Base-by-base conservation (phyloP, 2,329 filamentous ascomycete species). In the Aspergillus chevalieri region DNA sequence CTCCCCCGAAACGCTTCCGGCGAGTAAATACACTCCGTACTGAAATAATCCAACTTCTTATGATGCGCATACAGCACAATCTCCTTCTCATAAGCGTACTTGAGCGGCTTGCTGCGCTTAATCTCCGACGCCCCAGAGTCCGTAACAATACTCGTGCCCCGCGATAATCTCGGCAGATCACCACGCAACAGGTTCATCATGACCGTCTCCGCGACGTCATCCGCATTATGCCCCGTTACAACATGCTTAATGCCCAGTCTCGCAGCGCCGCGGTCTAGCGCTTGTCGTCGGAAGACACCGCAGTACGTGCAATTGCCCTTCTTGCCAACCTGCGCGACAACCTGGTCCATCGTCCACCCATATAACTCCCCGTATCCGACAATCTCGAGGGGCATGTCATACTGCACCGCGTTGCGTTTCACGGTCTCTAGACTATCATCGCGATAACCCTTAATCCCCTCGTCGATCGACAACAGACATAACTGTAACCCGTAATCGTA, bases 241-340 rank as follows among this genome's bases (percentile, higher is more conserved):
- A 98, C 91, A 71, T 98, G 93, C 60, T 83, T 84, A 61, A 98
- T 95, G 1, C 83, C 85, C 49, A 98, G 73, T 68, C 87, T 85
- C 60, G 89, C 91, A 4, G 93, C 90, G 15, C 93, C 93, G 7
- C 93, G 83, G 67, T 98, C 93, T 30, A 98, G 78, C 1, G 93
- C 93, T 73, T 98, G 93, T 51, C 94, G 81, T 47, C 93, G 80
- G 66, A 98, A 98, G 15, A 98, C 93, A 12, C 93, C 93, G 64
- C 93, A 98, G 65, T 98, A 98, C 26, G 94, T 98, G 78, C 93
- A 98, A 70, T 98, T 98, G 26, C 92, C 91, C 70, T 96, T 97
- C 74, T 96, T 97, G 12, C 93, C 93, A 46, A 98, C 87, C 44
- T 92, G 89, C 62, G 91, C 87, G 3, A 98, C 94, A 8, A 98